phyloP scores from a whole-genome alignment of 805 yeast species.

The Lipomyces oligophaga region DNA sequence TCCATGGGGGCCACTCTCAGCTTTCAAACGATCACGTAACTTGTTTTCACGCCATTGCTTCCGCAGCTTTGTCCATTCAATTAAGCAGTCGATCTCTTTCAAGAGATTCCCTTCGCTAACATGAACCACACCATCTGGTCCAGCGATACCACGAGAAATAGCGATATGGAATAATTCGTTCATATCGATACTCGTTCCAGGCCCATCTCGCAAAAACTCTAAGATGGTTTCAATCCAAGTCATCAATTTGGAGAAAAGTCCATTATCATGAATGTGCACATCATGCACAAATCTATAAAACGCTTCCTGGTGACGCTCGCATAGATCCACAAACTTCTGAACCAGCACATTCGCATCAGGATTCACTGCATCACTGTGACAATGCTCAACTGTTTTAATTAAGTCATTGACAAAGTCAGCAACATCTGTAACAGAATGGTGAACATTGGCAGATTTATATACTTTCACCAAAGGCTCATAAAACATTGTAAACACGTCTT shows the following conservation, averaged over 20 bases:
- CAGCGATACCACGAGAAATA: conserved; percentile 1
- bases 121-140: conserved; percentile 24
- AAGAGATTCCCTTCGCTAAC: conserved; percentile 36
- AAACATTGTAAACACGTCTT: conserved; percentile 66
- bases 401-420: conserved; percentile 67
- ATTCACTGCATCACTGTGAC: conserved; percentile 45
- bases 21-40: conserved; percentile 23
- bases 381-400: conserved; percentile 50
- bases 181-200: conserved; percentile 28
- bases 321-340: conserved; percentile 57
- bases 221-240: conserved; percentile 71
- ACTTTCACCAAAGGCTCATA: conserved; percentile 70
- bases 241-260: conserved; percentile 67
- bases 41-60: conserved; percentile 36
- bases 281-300: conserved; percentile 75
- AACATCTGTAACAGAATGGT: conserved; percentile 60
- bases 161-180: conserved; percentile 21
- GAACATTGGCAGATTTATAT: conserved; percentile 62
- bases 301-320: conserved; percentile 67
- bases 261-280: conserved; percentile 72
- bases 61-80: conserved; percentile 39
- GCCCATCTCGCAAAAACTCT: conserved; percentile 57
- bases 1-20: conserved; percentile 13
- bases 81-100: conserved; percentile 42
- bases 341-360: conserved; percentile 65